Evolutionary conservation across 2,329 filamentous ascomycete genomes (phyloP).

Genomic region (Hypoxylon sp.): DNA sequence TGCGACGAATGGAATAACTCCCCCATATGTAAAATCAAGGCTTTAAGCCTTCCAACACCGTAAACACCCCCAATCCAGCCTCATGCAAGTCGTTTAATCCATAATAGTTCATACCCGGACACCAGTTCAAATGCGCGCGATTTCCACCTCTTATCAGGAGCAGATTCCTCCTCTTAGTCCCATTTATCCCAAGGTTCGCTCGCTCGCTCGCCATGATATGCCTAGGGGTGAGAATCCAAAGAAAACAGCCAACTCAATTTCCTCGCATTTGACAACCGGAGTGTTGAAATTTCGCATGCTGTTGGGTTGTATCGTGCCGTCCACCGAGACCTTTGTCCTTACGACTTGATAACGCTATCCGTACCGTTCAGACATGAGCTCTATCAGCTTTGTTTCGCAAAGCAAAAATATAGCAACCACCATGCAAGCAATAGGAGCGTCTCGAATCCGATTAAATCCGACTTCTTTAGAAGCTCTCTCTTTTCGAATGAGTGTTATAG

Average conservation of each 20-base stretch:
- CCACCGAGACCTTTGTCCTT: neutral
- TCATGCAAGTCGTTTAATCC: slow-evolving; percentile 37
- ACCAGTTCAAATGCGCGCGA: slow-evolving; percentile 3
- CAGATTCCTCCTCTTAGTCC: neutral
- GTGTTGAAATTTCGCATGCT: neutral
- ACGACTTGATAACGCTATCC: neutral
- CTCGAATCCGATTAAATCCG: slow-evolving; percentile 5
- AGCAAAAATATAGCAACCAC: neutral
- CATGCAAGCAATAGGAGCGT: neutral
- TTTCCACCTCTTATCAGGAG: slow-evolving; percentile 12
- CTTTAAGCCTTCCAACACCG: slow-evolving; percentile 32
- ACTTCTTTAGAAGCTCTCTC: neutral
- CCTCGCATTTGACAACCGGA: neutral
- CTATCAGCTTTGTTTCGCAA: neutral
- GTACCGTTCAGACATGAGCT: neutral
- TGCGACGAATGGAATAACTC: slow-evolving; percentile 11
- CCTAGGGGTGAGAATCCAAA: neutral
- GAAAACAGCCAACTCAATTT: neutral
- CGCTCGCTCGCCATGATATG: neutral
- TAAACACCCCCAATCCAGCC: slow-evolving; percentile 14
- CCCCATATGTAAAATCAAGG: slow-evolving; percentile 20
- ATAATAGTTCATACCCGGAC: slow-evolving; percentile 7
- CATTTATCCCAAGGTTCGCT: neutral
- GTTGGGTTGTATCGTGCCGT: neutral
- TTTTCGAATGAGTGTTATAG: neutral